These are phyloP conservation scores for Seminavis robusta DNA, from an alignment of 108 stramenopile genomes.

Conservation along the genomic window DNA sequence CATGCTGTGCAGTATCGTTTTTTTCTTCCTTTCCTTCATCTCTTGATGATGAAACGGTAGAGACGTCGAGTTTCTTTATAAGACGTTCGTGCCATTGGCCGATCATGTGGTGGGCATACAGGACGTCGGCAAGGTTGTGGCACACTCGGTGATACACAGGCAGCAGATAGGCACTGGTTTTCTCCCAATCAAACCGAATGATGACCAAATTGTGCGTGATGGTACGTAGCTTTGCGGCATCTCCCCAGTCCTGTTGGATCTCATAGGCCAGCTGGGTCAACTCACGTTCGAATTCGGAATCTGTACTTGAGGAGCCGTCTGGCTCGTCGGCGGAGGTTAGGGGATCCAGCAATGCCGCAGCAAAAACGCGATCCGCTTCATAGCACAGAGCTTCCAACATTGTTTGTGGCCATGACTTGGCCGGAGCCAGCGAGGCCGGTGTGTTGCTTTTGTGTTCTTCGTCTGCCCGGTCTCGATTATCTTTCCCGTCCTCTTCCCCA, in stretches of 20 bases:
- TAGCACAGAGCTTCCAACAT: conserved; percentile 13
- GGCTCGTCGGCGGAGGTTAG: conserved; percentile 4
- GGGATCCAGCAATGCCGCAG: conserved; percentile 43
- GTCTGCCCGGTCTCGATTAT: not conserved
- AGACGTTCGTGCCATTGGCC: conserved; percentile 29
- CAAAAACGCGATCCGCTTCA: conserved; percentile 43
- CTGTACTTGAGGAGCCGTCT: not conserved
- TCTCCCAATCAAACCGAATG: conserved; percentile 50
- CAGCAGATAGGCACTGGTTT: conserved; percentile 19
- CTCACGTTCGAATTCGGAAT: conserved; percentile 35
- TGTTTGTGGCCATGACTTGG: conserved; percentile 19
- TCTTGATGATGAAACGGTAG: no score
- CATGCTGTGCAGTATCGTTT: no score
- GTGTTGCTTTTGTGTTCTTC: not conserved
- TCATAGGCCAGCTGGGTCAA: conserved; percentile 11
- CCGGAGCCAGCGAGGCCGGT: not conserved
- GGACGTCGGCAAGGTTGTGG: conserved; percentile 6
- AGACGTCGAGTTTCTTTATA: no score
- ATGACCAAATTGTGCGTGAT: conserved; percentile 43
- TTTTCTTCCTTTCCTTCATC: no score
- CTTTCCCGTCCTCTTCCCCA: not conserved
- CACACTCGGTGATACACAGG: conserved; percentile 42
- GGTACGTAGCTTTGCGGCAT: conserved; percentile 12
- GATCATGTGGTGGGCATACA: conserved; percentile 19
- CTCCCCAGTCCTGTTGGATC: conserved; percentile 12